phyloP scores from a whole-genome alignment of 768 basidiomycete genomes.

The Auriscalpium vulgare region DNA sequence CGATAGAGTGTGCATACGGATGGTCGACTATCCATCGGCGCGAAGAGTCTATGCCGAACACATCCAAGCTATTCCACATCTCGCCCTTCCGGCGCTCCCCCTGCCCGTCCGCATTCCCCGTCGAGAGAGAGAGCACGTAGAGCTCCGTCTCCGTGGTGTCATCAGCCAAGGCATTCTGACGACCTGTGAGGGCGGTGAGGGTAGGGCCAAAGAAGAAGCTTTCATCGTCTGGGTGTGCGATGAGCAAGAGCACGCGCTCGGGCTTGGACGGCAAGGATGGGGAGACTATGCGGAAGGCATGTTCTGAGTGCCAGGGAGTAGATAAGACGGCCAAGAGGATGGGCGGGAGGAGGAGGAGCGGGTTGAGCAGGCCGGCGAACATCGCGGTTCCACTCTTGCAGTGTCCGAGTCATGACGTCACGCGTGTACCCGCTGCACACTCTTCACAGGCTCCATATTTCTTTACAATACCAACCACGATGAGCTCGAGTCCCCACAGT shows the following conservation, averaged over 20 bases:
- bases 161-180: neutral
- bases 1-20: constrained; percentile 34
- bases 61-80: constrained; percentile 51
- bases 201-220: constrained; percentile 92
- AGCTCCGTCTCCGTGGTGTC: constrained; percentile 18
- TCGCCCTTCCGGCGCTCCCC: constrained; percentile 55
- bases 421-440: too few relatives aligned
- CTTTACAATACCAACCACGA: too few relatives aligned
- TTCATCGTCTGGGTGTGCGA: constrained; percentile 94
- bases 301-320: neutral
- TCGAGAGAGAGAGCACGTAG: constrained; percentile 66
- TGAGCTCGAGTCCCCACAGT: too few relatives aligned
- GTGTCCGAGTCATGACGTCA: too few relatives aligned
- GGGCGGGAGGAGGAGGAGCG: neutral
- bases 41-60: constrained; percentile 52
- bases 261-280: neutral
- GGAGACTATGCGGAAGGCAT: neutral
- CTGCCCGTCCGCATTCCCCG: constrained; percentile 73
- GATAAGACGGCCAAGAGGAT: neutral
- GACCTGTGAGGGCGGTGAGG: constrained; percentile 40
- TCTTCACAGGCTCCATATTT: too few relatives aligned
- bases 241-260: constrained; percentile 52
- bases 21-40: constrained; percentile 59
- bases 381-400: neutral
- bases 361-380: neutral